These are phyloP conservation scores for Boletus semigastroideus DNA, from an alignment of 1,284 basidiomycete genomes.

Conservation along the genomic window DNA sequence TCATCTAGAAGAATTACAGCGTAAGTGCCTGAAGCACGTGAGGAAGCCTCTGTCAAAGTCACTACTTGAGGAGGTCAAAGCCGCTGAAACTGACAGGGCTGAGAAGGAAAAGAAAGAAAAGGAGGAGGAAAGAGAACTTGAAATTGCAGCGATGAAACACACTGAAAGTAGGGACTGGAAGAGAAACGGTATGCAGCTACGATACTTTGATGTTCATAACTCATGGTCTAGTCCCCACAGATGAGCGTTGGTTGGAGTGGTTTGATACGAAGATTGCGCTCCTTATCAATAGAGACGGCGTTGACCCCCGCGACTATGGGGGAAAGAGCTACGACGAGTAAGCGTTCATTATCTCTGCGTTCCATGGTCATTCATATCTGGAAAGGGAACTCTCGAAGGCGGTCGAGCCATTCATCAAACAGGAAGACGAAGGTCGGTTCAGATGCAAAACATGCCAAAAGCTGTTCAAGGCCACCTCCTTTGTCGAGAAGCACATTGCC, in stretches of 20 bases:
- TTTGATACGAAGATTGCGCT: constrained; percentile 82
- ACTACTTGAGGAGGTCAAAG: constrained; percentile 55
- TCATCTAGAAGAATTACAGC: constrained; percentile 90
- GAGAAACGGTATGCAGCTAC: constrained; percentile 55
- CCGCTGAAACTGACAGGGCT: constrained; percentile 43
- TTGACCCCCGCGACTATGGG: constrained; percentile 84
- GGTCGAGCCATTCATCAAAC: constrained; percentile 79
- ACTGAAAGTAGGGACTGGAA: constrained; percentile 59
- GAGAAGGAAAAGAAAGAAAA: constrained; percentile 39
- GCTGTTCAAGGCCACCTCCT: constrained; percentile 92
- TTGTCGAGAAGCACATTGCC: constrained; percentile 92
- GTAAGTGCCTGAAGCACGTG: constrained; percentile 90
- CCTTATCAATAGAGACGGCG: constrained; percentile 68
- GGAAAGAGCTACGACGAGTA: constrained; percentile 89
- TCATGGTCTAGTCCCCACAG: constrained; percentile 39
- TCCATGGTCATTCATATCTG: constrained; percentile 12
- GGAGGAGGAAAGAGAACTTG: constrained; percentile 35
- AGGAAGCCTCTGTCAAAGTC: constrained; percentile 68
- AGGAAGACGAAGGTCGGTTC: constrained; percentile 94
- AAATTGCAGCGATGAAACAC: constrained; percentile 20
- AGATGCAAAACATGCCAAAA: constrained; percentile 94
- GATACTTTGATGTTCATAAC: constrained; percentile 12
- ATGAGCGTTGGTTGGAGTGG: constrained; percentile 86
- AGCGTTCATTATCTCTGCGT: constrained; percentile 34
- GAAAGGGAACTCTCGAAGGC: constrained; percentile 77